Percentiles rank a stretch among this genome's conserved stretches.
These are phyloP conservation scores for Trichoderma sp. DNA, from an alignment of 2,329 filamentous ascomycete genomes.

Conservation along the genomic window DNA sequence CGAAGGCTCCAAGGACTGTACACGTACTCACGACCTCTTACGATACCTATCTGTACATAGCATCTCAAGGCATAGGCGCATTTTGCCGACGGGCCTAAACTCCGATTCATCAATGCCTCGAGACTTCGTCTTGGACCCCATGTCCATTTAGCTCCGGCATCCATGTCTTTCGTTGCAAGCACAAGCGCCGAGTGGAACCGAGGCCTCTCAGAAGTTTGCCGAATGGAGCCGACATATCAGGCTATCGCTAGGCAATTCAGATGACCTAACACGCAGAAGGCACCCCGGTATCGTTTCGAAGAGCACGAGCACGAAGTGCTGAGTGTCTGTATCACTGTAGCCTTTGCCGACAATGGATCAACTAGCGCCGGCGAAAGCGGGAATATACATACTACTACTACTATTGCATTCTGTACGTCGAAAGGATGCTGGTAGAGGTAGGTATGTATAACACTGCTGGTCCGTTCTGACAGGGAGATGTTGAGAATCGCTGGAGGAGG, in stretches of 20 bases:
- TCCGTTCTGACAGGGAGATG: neutral
- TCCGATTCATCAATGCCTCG: slow-evolving; percentile 16
- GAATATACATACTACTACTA: slow-evolving; percentile 19
- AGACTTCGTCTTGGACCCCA: slow-evolving; percentile 3
- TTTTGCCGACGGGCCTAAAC: slow-evolving; percentile 27
- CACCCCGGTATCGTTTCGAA: neutral
- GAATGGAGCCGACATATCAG: slow-evolving; percentile 24
- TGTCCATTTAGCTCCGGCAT: slow-evolving; percentile 22
- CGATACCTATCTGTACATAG: too few relatives aligned
- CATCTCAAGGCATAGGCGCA: neutral
- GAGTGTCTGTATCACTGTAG: too few relatives aligned
- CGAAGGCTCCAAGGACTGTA: neutral
- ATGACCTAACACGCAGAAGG: slow-evolving; percentile 10
- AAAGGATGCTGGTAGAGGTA: neutral
- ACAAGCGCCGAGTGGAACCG: slow-evolving; percentile 26
- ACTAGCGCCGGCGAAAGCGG: slow-evolving; percentile 25
- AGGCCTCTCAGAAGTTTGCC: slow-evolving; percentile 20
- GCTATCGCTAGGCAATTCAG: slow-evolving; percentile 18
- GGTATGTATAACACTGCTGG: neutral
- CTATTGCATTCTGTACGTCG: neutral
- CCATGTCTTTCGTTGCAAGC: slow-evolving; percentile 22
- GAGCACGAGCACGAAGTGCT: neutral
- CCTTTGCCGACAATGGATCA: slow-evolving; percentile 15
- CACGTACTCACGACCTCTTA: neutral
- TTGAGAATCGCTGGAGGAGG: too few relatives aligned